Evolutionary conservation across 805 yeast genomes (phyloP).

Genomic region (Barnettozyma californica): DNA sequence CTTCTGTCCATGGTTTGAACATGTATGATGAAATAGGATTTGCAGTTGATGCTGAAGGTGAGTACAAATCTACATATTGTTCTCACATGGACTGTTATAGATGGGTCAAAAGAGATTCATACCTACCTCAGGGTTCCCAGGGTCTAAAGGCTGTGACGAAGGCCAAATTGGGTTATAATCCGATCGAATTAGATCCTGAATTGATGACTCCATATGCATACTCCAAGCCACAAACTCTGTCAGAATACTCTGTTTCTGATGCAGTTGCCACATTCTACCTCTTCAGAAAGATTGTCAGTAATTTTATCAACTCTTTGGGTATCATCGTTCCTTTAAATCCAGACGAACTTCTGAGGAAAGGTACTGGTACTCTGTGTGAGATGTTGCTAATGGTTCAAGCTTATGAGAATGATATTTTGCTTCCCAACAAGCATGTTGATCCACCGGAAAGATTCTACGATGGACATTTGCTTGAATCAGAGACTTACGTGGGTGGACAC

Average conservation of each 20-base stretch:
- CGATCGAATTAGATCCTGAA: constrained; percentile 95
- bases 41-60: constrained; percentile 82
- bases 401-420: constrained; percentile 62
- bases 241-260: constrained; percentile 98
- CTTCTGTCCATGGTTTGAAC: constrained; percentile 75
- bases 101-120: constrained; percentile 98
- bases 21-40: constrained; percentile 95
- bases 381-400: constrained; percentile 98
- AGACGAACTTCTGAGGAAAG: constrained; percentile 92
- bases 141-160: constrained; percentile 98
- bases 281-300: constrained; percentile 95
- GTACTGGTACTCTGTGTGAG: constrained; percentile 98
- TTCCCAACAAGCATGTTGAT: constrained; percentile 92
- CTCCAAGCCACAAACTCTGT: constrained; percentile 84
- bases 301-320: constrained; percentile 91
- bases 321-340: constrained; percentile 95
- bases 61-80: constrained; percentile 87
- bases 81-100: constrained; percentile 95
- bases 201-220: constrained; percentile 97
- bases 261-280: constrained; percentile 98
- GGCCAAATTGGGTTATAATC: constrained; percentile 91
- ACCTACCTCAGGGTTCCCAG: constrained; percentile 96
- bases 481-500: constrained; percentile 98
- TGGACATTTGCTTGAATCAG: constrained; percentile 90
- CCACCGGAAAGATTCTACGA: constrained; percentile 93